Evolutionary conservation across 805 yeast genomes (phyloP), one percentile per base, ranked within the genome.

Genomic region (Yamadazyma sp.): DNA sequence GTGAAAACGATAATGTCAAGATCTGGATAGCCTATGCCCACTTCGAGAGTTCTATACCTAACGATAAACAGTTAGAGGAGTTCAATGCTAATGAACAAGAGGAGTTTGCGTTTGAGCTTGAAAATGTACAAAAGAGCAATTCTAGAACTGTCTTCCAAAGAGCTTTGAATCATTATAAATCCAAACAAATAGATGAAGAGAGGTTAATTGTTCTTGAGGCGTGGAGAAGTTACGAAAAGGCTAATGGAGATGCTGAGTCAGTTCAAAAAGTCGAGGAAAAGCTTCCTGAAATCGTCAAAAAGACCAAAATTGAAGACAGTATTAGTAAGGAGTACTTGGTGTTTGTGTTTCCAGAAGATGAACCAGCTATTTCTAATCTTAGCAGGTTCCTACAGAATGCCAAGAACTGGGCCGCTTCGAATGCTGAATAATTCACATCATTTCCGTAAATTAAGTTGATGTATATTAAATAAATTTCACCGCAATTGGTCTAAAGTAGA

Each of bases 341-440:
- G 39, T 83, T 79, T 55, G 60, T 74, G 4, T 87, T 84, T 49
- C 86, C 90, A 1, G 85, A 82, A 30, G 85, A 80, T 46, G 70
- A 64, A 31, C 32, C 40, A 17, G 27, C 42, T 24, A 26, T 39
- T 15, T 59, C 65, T 3, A 52, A 54, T 34, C 37, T 67, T 32
- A 54, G 54, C 41, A 55, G 55, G 49, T 70, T 70, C 38, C 59
- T 70, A 57, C 67, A 62, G 38, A 68, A 67, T 44, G 75, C 75
- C 4, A 57, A 54, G 44, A 62, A 62, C 44, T 68, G 66, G 65
- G 40, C 42, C 7, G 19, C 39, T 4, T 14, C 33, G n/a, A n/a
- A n/a, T n/a, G n/a, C n/a, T n/a, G n/a, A n/a, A n/a, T n/a, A n/a
- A n/a, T n/a, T n/a, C n/a, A n/a, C n/a, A n/a, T n/a, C n/a, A n/a